Conservation (phyloP, 306 rosid genomes). For the Castanea mollissima region DNA sequence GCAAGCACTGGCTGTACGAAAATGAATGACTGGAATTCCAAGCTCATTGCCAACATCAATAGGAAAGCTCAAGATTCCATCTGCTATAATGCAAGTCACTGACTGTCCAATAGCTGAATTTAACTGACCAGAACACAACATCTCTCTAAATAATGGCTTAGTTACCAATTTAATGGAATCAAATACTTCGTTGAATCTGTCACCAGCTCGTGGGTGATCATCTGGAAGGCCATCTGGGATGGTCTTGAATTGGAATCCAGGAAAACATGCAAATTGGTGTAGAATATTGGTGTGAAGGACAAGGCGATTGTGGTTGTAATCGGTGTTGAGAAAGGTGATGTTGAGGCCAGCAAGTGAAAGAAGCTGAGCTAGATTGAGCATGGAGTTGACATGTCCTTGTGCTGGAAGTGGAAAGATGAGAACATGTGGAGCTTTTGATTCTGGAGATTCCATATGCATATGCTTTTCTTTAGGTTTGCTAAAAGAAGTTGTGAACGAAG, state of each 20-base stretch:
- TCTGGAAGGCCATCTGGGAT: slow-evolving; percentile 34
- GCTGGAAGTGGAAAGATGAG: slow-evolving; percentile 28
- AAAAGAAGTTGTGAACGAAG: no score
- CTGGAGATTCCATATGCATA: not conserved
- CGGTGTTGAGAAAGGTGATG: slow-evolving; percentile 36
- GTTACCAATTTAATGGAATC: not conserved
- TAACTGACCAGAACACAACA: not conserved
- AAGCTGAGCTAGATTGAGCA: slow-evolving; percentile 43
- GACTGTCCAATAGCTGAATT: not conserved
- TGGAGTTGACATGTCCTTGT: slow-evolving; percentile 35
- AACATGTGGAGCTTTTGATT: not conserved
- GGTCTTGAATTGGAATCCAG: slow-evolving; percentile 29
- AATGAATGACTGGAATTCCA: slow-evolving; percentile 34
- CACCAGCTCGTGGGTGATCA: not conserved
- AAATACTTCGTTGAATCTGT: not conserved
- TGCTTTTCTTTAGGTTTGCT: no score
- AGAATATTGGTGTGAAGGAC: not conserved
- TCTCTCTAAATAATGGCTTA: slow-evolving; percentile 28
- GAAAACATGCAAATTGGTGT: slow-evolving; percentile 10
- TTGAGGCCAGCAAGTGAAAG: slow-evolving; percentile 19
- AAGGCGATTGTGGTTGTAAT: slow-evolving; percentile 21
- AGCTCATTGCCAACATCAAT: slow-evolving; percentile 27
- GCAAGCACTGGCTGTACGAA: slow-evolving; percentile 40
- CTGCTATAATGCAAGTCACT: slow-evolving; percentile 36
- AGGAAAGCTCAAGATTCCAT: slow-evolving; percentile 37